These are phyloP conservation scores for Yamadazyma olivae DNA, from an alignment of 805 yeast genomes.

Conservation along the genomic window DNA sequence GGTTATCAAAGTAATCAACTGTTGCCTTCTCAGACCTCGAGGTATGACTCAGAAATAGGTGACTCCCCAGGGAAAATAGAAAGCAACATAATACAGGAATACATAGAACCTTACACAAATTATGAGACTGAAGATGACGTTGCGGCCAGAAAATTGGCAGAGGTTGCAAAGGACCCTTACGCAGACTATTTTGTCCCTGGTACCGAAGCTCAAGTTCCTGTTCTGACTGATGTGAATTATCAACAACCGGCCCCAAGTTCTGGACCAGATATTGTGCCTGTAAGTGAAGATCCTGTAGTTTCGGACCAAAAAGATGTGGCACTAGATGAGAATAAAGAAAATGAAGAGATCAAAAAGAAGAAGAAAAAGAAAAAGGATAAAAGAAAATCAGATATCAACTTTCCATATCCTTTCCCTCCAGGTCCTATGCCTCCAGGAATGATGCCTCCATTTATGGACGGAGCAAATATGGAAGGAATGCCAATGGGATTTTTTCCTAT, in stretches of 20 bases:
- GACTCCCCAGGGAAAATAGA: constrained; percentile 7
- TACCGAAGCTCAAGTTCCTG: constrained; percentile 1
- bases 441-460: constrained; percentile 12
- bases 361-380: constrained; percentile 13
- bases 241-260: neutral
- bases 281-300: neutral
- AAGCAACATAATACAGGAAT: constrained; percentile 8
- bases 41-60: neutral
- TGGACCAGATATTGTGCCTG: neutral
- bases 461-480: constrained; percentile 6
- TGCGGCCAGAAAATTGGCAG: constrained; percentile 7
- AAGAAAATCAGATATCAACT: constrained; percentile 5
- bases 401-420: constrained; percentile 11
- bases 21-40: constrained; percentile 3
- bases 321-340: constrained; percentile 11
- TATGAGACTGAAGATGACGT: constrained; percentile 20
- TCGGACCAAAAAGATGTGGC: neutral
- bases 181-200: constrained; percentile 24
- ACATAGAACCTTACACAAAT: constrained; percentile 23
- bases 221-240: neutral
- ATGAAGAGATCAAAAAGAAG: constrained; percentile 13
- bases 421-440: constrained; percentile 13
- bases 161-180: constrained; percentile 20
- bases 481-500: constrained; percentile 13
- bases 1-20: constrained; percentile 4